Base-by-base conservation (phyloP, 2,329 filamentous ascomycete genomes). In the Nakataea oryzae region DNA sequence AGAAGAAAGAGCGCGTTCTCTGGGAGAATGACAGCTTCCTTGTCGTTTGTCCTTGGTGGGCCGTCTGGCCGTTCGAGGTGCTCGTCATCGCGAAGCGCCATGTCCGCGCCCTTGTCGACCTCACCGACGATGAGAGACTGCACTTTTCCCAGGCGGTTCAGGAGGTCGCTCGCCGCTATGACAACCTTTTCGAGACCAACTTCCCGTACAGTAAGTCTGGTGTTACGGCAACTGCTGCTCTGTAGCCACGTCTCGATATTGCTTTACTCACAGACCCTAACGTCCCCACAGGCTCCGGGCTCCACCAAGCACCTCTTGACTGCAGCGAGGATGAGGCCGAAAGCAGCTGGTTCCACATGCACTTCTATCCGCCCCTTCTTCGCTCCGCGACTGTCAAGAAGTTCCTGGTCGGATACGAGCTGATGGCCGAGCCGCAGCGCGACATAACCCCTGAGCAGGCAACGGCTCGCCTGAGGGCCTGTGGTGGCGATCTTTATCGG, bases 381-480 rank as follows among this genome's bases (percentile, higher is more conserved):
- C 86, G 95, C 62, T 96, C 92, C 58, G 93, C 95, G 2, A 96
- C 92, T 0, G 93, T 99, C 58, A 87, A 90, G 68, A 99, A 99
- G 78, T 99, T 97, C 76, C 76, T 97, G 61, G 95, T 99, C 41
- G 95, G 95, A 0, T 97, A 96, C 73, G 95, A 99, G 76, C 82
- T 99, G 76, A 86, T 99, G 85, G 95, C 90, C 1, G 95, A 99
- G 77, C 93, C 95, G n/a, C 95, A 99, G 76, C 85, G 95, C 63
- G 95, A 99, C 73, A 97, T 99, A 69, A 99, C 95, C 0, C 93
- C 95, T 0, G 95, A 99, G 75, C 95, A 97, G 76, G 95, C 95
- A 1, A 89, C 95, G 17, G 86, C 85, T 29, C 86, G 86, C 59
- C 77, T 99, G 64, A 84, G 89, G 66, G 80, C 81, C 63, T 93